Percentiles rank a stretch among this genome's conserved stretches.
Evolutionary conservation across 148 eudicot genomes (phyloP).

Genomic region (Salicornia ramosissima): DNA sequence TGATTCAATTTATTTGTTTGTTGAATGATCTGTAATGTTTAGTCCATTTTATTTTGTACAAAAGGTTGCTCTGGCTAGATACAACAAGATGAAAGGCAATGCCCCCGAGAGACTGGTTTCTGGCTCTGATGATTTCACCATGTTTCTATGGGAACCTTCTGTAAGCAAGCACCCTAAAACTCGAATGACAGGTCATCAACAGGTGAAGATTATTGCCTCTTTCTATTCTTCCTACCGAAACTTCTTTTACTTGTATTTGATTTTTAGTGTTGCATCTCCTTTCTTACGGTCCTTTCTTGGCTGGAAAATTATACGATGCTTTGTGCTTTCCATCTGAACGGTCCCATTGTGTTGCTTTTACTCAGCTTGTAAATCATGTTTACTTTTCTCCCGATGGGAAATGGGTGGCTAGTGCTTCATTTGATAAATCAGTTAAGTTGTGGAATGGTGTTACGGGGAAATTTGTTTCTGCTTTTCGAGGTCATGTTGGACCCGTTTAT

Average conservation of each 20-base stretch:
- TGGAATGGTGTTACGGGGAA: slow-evolving; percentile 88
- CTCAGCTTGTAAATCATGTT: slow-evolving; percentile 85
- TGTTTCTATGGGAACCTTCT: slow-evolving; percentile 92
- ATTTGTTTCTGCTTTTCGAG: slow-evolving; percentile 79
- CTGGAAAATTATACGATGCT: neutral
- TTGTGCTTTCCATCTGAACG: neutral
- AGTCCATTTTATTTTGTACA: slow-evolving; percentile 10
- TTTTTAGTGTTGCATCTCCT: neutral
- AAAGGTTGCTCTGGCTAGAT: slow-evolving; percentile 78
- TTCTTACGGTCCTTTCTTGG: neutral
- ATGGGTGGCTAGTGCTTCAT: slow-evolving; percentile 98
- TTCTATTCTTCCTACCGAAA: neutral
- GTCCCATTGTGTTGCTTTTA: neutral
- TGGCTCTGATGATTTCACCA: slow-evolving; percentile 96
- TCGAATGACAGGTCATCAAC: slow-evolving; percentile 97
- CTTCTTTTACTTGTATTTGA: neutral
- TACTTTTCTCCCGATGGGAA: slow-evolving; percentile 95
- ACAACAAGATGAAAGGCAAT: slow-evolving; percentile 72
- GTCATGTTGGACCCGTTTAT: slow-evolving; percentile 98
- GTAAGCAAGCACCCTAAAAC: slow-evolving; percentile 92
- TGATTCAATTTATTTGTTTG: neutral
- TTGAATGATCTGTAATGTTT: neutral
- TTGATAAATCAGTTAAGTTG: slow-evolving; percentile 88
- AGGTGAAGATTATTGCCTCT: slow-evolving; percentile 37
- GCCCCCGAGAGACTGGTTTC: slow-evolving; percentile 96